Evolutionary conservation across 805 yeast genomes (phyloP).

Genomic region (Ogataea zsoltii): DNA sequence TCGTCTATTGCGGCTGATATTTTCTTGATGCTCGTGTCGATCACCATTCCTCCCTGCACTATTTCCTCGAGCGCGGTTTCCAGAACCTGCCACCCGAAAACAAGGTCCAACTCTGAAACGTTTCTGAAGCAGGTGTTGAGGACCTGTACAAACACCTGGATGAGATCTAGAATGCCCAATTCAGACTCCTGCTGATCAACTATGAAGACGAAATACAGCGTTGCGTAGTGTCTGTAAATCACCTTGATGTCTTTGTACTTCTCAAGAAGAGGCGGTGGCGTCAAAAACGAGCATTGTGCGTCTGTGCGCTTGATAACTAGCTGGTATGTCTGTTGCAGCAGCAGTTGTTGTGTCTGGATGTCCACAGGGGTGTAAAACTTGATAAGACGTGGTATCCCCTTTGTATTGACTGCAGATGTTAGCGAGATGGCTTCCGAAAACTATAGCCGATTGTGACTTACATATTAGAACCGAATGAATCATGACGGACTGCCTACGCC

Average conservation of each 20-base stretch:
- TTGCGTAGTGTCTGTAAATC: conserved; percentile 92
- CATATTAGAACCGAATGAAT: conserved; percentile 32
- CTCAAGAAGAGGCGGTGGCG: conserved; percentile 78
- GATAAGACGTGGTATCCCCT: conserved; percentile 84
- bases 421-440: background rate
- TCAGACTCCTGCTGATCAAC: conserved; percentile 97
- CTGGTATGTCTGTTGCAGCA: conserved; percentile 80
- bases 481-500: conserved; percentile 16
- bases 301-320: conserved; percentile 70
- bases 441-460: conserved; percentile 5
- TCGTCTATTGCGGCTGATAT: conserved; percentile 85
- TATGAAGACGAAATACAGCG: conserved; percentile 91
- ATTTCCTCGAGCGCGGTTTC: conserved; percentile 90
- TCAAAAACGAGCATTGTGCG: conserved; percentile 82
- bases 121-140: conserved; percentile 89
- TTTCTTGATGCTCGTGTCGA: conserved; percentile 80
- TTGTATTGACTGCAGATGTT: conserved; percentile 67
- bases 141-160: conserved; percentile 96
- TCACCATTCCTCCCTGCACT: conserved; percentile 97
- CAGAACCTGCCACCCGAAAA: conserved; percentile 97
- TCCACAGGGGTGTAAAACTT: conserved; percentile 94
- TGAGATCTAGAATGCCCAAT: conserved; percentile 87
- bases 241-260: conserved; percentile 78
- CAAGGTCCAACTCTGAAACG: conserved; percentile 93
- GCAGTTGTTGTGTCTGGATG: conserved; percentile 73